phyloP scores from a whole-genome alignment of 345 rosid species.

The Eucalyptus caleyi region DNA sequence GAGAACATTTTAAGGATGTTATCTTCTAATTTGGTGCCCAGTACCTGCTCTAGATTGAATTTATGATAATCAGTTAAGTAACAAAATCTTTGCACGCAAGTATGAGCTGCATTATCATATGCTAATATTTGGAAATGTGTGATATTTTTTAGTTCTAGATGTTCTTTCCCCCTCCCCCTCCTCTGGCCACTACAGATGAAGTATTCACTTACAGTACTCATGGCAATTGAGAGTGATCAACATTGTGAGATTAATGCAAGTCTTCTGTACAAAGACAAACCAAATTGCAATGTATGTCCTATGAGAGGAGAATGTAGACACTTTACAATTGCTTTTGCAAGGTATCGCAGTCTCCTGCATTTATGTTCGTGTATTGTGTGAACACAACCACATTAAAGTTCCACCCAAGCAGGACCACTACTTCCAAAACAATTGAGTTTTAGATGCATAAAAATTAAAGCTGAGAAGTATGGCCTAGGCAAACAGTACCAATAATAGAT shows the following conservation, averaged over 20 bases:
- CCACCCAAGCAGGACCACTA: background rate
- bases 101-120: no score
- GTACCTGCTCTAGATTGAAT: background rate
- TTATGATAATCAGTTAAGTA: no score
- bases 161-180: no score
- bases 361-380: background rate
- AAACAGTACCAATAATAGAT: background rate
- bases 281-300: slow-evolving; percentile 92
- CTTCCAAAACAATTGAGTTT: background rate
- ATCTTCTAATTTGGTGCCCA: no score
- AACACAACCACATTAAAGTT: background rate
- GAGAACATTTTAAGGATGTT: no score
- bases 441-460: background rate
- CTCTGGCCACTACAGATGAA: no score
- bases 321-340: slow-evolving; percentile 25
- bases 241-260: slow-evolving; percentile 34
- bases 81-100: no score
- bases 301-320: slow-evolving; percentile 98
- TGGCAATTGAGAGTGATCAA: background rate
- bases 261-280: slow-evolving; percentile 86
- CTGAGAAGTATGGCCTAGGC: background rate
- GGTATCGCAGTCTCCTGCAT: slow-evolving; percentile 18
- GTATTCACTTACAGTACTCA: background rate
- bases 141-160: no score
- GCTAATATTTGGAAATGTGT: no score